Conservation (phyloP, 2,329 filamentous ascomycete species). For the Ophiocordyceps camponoti-rufipedis region DNA sequence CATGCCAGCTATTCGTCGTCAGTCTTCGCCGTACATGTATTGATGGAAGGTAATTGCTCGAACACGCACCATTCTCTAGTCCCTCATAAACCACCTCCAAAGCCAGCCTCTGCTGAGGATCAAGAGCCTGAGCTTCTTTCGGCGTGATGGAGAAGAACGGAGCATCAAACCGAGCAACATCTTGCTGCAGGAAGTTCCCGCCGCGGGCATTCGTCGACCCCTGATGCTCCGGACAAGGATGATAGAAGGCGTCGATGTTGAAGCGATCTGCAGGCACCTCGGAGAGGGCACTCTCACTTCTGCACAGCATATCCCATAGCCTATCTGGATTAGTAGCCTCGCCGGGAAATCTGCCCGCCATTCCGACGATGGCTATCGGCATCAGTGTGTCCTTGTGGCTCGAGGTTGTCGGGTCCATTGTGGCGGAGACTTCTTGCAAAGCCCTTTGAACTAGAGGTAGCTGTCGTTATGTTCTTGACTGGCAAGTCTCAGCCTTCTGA, state of each 20-base stretch:
- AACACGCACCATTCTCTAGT: slow-evolving; percentile 7
- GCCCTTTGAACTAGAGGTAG: not conserved
- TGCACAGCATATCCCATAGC: not conserved
- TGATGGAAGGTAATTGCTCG: not conserved
- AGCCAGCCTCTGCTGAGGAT: slow-evolving; percentile 4
- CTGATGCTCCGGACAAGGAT: not conserved
- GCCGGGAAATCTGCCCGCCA: not conserved
- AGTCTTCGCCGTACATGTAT: not conserved
- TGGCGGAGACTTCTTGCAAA: not conserved
- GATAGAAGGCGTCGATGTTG: not conserved
- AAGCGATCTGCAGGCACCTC: not conserved
- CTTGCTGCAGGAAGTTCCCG: slow-evolving; percentile 1
- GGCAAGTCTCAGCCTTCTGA: no score
- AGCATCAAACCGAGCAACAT: slow-evolving; percentile 6
- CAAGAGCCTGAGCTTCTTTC: slow-evolving; percentile 8
- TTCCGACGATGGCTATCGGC: not conserved
- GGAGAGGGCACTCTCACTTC: not conserved
- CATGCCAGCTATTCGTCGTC: slow-evolving; percentile 9
- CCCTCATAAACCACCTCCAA: slow-evolving; percentile 12
- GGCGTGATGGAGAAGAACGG: slow-evolving; percentile 7
- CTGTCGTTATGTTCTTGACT: no score
- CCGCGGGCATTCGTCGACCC: not conserved
- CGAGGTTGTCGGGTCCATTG: not conserved
- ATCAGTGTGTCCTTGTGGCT: not conserved
- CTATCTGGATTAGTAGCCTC: not conserved